Evolutionary conservation across 2,329 filamentous ascomycete species (phyloP), one percentile per base, ranked within the genome.

Genomic region (Alternaria metachromatica): DNA sequence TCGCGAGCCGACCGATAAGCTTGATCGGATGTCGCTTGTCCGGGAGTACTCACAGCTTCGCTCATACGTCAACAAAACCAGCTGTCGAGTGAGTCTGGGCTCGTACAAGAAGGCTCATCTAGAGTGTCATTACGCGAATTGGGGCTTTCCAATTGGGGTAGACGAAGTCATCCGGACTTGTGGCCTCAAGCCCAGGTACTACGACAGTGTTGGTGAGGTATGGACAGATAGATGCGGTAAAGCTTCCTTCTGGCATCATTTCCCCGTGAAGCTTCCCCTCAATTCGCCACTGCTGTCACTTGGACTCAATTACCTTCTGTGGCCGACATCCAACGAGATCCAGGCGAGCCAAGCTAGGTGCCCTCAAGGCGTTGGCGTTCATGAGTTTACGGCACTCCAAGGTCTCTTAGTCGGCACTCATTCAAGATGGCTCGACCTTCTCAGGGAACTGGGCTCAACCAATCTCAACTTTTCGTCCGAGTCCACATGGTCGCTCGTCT

Each of bases 401-500:
- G 79, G 75, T 1, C 73, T 88, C 0, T 68, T 86, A 1, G 79
- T 82, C 0, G 86, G 86, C 0, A 80, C 78, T 3, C 68, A 79
- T 10, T 77, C 83, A 1, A 80, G 86, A 6, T 87, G 86, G 85
- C 72, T 80, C 1, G 78, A 81, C 3, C 78, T 89, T 0, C 68
- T 87, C 0, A 63, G 82, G 0, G 86, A 88, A 64, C 70, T 89
- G 4, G 86, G 81, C 0, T 83, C 84, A 0, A 82, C 85, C 76
- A 87, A 51, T 62, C 55, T 93, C 4, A 90, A 91, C 64, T 87
- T 92, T 64, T 87, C 86, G 28, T 84, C 83, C 0, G 82, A 87
- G 28, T 81, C 84, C 0, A 86, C 86, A 0, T 81, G 82, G 28
- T 62, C 79, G 0, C 67, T 90, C 0, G 72, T 92, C 1, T 77